Evolutionary conservation across 2,329 filamentous ascomycete species (phyloP), one percentile per base, ranked within the genome.

Genomic region (Penicillium brasilianum): DNA sequence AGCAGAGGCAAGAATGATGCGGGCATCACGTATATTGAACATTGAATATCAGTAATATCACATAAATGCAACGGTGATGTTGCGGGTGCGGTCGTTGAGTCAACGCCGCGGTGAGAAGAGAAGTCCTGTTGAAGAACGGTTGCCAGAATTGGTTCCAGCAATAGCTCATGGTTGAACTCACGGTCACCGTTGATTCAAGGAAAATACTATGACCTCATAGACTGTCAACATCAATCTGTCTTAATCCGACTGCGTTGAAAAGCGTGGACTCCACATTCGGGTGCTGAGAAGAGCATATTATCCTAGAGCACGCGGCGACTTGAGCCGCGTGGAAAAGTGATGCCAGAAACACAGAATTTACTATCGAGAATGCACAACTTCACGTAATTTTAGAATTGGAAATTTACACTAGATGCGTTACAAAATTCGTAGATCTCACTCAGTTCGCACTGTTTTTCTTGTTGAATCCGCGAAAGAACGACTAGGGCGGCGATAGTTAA

Each of bases 111-210:
- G 46, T 49, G 22, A 32, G 25, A 49, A 49, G 25, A 49, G 46
- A 49, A 48, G 20, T 48, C 44, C 44, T 25, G 44, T 48, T 48
- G 44, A 48, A 48, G 44, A 48, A 48, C 44, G 44, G 44, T 48
- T 25, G 20, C 20, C 44, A 48, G 44, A 48, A 48, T 30, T 48
- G 44, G 20, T 48, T 48, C 20, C 44, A 48, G 13, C 20, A 11
- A 48, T 48, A 48, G 44, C 44, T 25, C 20, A n/a, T 28, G 44
- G 44, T 28, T 48, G 20, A 48, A 48, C 44, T 14, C 10, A 48
- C 20, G 44, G 44, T 28, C 44, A 48, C 18, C 44, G 20, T 48
- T 48, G 44, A 25, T 30, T 28, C 44, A 48, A 48, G 44, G 44
- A 48, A 48, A 48, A 48, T 48, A 48, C 1, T 11, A 48, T 25